Conservation (phyloP, 805 yeast genomes). For the Tetrapisispora pingtungensis region DNA sequence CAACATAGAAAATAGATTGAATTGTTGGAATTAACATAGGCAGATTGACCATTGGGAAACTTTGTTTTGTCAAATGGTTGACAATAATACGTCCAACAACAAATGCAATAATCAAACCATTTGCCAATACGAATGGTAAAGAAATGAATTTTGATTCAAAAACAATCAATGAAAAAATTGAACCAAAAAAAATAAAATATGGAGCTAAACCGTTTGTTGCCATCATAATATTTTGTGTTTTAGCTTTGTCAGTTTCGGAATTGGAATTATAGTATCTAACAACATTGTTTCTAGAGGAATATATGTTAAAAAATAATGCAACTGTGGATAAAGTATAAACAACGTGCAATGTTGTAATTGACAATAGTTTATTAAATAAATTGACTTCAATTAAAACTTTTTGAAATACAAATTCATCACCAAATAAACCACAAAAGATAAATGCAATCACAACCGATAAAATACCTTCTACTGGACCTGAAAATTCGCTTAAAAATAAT, state of each 20-base stretch:
- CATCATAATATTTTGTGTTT: slow-evolving; percentile 13
- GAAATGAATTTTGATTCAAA: slow-evolving; percentile 40
- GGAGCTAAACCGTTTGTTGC: slow-evolving; percentile 58
- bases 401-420: slow-evolving; percentile 60
- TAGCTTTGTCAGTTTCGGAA: slow-evolving; percentile 15
- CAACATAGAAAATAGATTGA: slow-evolving; percentile 32
- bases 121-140: slow-evolving; percentile 55
- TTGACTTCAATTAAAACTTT: slow-evolving; percentile 24
- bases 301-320: slow-evolving; percentile 54
- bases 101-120: slow-evolving; percentile 73
- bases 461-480: slow-evolving; percentile 96
- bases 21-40: slow-evolving; percentile 58
- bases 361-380: neutral
- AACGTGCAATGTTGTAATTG: slow-evolving; percentile 36
- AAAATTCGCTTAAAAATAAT: slow-evolving; percentile 64
- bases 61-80: slow-evolving; percentile 74
- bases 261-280: slow-evolving; percentile 35
- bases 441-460: slow-evolving; percentile 48
- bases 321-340: slow-evolving; percentile 48
- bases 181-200: slow-evolving; percentile 45
- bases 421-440: slow-evolving; percentile 53
- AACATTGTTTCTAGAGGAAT: slow-evolving; percentile 59
- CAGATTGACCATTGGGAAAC: slow-evolving; percentile 63
- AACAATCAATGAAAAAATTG: slow-evolving; percentile 39
- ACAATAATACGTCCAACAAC: slow-evolving; percentile 82